Evolutionary conservation across 2,329 filamentous ascomycete species (phyloP).

Genomic region (Chrysoporthe austroafricana): DNA sequence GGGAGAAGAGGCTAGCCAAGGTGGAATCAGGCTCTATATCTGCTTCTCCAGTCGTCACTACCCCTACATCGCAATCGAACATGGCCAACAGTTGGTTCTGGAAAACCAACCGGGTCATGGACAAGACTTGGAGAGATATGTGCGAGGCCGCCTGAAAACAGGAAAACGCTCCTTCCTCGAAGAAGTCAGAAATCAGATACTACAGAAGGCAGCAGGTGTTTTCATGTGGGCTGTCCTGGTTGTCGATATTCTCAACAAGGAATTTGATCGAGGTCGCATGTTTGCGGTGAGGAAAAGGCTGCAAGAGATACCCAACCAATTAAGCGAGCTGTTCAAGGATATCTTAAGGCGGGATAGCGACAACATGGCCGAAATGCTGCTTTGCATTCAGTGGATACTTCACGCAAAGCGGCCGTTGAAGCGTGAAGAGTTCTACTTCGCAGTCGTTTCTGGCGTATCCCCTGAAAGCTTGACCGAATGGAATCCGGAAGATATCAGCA

Average conservation of each 20-base stretch:
- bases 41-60: slow-evolving; percentile 55
- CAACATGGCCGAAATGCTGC: slow-evolving; percentile 44
- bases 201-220: slow-evolving; percentile 44
- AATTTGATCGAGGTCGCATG: slow-evolving; percentile 36
- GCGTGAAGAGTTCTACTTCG: slow-evolving; percentile 49
- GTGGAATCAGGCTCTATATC: slow-evolving; percentile 35
- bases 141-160: slow-evolving; percentile 37
- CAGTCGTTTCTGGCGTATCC: slow-evolving; percentile 39
- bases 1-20: slow-evolving; percentile 33
- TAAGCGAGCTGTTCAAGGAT: slow-evolving; percentile 53
- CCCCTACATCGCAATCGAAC: slow-evolving; percentile 43
- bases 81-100: slow-evolving; percentile 37
- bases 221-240: slow-evolving; percentile 48
- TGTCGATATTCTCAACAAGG: slow-evolving; percentile 41
- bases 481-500: slow-evolving; percentile 31
- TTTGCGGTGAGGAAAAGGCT: slow-evolving; percentile 37
- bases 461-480: slow-evolving; percentile 33
- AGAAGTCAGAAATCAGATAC: slow-evolving; percentile 35
- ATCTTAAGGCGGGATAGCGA: slow-evolving; percentile 51
- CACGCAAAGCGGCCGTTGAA: slow-evolving; percentile 48
- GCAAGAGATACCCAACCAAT: slow-evolving; percentile 38
- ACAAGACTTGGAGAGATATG: slow-evolving; percentile 42
- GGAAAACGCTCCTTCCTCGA: slow-evolving; percentile 20
- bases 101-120: slow-evolving; percentile 42
- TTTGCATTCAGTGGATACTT: slow-evolving; percentile 58